A percentile compares a stretch with the other conserved stretches of the same genome.
Evolutionary conservation across 164 flowering plant species (phyloP).

Genomic region (Berberis thunbergii): DNA sequence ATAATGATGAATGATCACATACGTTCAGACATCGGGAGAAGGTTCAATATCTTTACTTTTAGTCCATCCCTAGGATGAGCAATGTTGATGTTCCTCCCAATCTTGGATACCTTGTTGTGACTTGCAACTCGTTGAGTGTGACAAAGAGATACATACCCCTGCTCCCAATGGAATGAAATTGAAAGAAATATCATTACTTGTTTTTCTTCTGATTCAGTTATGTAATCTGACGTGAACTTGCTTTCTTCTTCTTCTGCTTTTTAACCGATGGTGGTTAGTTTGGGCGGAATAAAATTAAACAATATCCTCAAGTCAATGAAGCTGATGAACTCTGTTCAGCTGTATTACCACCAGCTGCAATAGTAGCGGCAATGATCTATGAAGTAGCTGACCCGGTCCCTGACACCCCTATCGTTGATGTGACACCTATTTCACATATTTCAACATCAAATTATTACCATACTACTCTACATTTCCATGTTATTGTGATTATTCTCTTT

Average conservation of each 20-base stretch:
- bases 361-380: conserved; percentile 18
- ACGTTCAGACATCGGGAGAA: too few relatives aligned
- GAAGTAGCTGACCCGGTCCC: conserved; percentile 23
- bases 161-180: too few relatives aligned
- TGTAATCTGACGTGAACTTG: too few relatives aligned
- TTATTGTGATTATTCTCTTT: too few relatives aligned
- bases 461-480: too few relatives aligned
- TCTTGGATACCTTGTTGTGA: too few relatives aligned
- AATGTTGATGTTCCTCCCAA: too few relatives aligned
- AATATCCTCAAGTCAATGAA: conserved; percentile 4
- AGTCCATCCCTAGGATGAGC: too few relatives aligned
- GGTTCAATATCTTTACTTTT: neutral
- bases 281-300: neutral
- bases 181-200: neutral
- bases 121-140: too few relatives aligned
- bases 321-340: too few relatives aligned
- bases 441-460: neutral
- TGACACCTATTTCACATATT: conserved; percentile 13
- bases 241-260: conserved; percentile 1
- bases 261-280: neutral
- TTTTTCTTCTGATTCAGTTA: neutral
- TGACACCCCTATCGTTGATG: conserved; percentile 14
- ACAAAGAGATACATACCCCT: too few relatives aligned
- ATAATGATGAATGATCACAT: conserved; percentile 12
- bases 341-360: neutral